Base-by-base conservation (phyloP, 164 flowering plant genomes). In the Sextonia rubra region DNA sequence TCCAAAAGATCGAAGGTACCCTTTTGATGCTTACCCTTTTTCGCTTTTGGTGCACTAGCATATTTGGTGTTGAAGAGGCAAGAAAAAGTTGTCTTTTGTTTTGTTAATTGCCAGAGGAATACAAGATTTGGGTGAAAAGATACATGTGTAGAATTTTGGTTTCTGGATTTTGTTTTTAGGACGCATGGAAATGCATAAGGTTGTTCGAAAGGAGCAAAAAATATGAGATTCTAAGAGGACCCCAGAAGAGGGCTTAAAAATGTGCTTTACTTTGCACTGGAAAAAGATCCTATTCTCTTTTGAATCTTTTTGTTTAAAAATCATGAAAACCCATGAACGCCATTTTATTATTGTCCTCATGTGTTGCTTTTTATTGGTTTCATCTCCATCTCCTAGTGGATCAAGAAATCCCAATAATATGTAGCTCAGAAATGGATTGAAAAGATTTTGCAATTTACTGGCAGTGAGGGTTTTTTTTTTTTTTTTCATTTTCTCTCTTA, bases 1-100 rank as follows among this genome's bases (percentile, higher is more conserved):
- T 89, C 44, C 90, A 83, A 77, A 87, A 81, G 77, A 87, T 87
- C 71, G 90, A 89, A 87, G 92, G 92, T 89, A 70, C 60, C 29
- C 22, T 26, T 18, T 49, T 29, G 73, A 37, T 5, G 44, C 29
- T 66, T 69, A 47, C 2, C 73, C 12, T 17, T 56, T 9, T 32
- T 11, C 23, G 8, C 18, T 32, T 66, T 7, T 66, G 37, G 12
- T 66, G 11, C 44, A 2, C 5, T 20, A 52, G 17, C 20, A 5
- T 20, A 17, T 52, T 17, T 1, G 58, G 17, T 17, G 58, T 15
- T 52, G 58, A 52, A 52, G n/a, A 52, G 12, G 58, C 58, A 52
- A 52, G 58, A 5, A 52, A 52, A 37, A 37, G 44, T 52, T 52
- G 7, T 52, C 58, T 52, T 52, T 20, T 52, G 58, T 52, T 15